Evolutionary conservation across 129 eudicot genomes (phyloP), one percentile per base, ranked within the genome.

Genomic region (Helianthus tuberosus): DNA sequence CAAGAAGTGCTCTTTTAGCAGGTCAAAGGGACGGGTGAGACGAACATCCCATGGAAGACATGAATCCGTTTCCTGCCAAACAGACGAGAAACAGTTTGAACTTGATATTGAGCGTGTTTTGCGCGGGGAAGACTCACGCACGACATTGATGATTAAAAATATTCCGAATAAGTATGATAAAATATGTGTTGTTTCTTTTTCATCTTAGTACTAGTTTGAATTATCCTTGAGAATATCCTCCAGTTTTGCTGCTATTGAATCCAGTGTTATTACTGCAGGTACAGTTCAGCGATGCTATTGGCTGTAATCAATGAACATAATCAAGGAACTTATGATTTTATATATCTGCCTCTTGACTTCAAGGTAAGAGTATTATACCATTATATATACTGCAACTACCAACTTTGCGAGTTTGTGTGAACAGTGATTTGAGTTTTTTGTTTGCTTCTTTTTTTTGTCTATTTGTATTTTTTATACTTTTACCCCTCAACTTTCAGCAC

Each of bases 321-420:
- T 76, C 84, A 85, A 64, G 92, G 92, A 73, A 76, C 81, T 47
- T 87, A 87, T 72, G 92, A 87, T 80, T 87, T 87, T 60, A 68
- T 87, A 17, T 87, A 87, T 73, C 82, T 87, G 73, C 92, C 92
- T 53, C 82, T 87, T 73, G 92, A 87, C 74, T 87, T 87, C 68
- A 87, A 87, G 89, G 92, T 62, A 79, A 77, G 86, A 32, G 36
- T 32, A 32, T 75, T 8, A 29, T 66, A 32, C 36, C 36, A 32
- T 66, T 32, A 23, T 73, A 20, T 20, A 20, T 20, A 20, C 23
- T 20, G 23, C 23, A 20, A 20, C 23, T 20, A 20, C 23, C 23
- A 20, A 20, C 23, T 20, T 20, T 20, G 23, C 23, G 23, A 20
- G 23, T 20, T 20, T 20, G 23, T 0, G 23, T 20, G 23, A 20